phyloP scores from a whole-genome alignment of 2,329 filamentous ascomycete species.

The Talaromyces marneffei region DNA sequence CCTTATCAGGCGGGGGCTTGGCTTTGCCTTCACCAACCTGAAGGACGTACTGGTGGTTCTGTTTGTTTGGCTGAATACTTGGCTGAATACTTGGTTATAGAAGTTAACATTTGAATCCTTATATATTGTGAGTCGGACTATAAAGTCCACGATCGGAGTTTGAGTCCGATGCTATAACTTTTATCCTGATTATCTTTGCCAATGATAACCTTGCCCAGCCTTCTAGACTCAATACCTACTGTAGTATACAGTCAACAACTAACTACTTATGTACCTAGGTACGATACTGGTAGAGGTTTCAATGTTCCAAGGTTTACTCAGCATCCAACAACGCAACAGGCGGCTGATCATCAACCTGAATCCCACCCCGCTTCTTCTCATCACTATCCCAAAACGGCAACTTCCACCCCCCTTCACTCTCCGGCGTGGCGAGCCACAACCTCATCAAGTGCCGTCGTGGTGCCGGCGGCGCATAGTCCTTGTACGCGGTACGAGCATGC shows the following conservation, averaged over 20 bases:
- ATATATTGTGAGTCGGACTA: not conserved
- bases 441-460: slow-evolving; percentile 74
- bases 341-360: slow-evolving; percentile 76
- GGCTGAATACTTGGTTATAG: no score
- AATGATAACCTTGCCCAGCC: no score
- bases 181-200: not conserved
- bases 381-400: slow-evolving; percentile 74
- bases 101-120: no score
- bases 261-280: no score
- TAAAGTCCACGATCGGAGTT: not conserved
- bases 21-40: not conserved
- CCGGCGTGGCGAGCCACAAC: slow-evolving; percentile 76
- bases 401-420: slow-evolving; percentile 77
- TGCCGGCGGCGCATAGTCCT: slow-evolving; percentile 60
- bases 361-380: slow-evolving; percentile 82
- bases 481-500: slow-evolving; percentile 77
- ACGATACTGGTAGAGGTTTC: no score
- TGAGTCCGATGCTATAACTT: not conserved
- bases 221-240: no score
- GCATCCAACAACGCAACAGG: slow-evolving; percentile 73
- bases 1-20: slow-evolving; percentile 7
- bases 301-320: no score
- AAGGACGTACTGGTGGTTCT: not conserved
- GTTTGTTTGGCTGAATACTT: no score
- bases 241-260: no score